Base-by-base conservation (phyloP, 345 rosid species). In the Ceriops zippeliana region DNA sequence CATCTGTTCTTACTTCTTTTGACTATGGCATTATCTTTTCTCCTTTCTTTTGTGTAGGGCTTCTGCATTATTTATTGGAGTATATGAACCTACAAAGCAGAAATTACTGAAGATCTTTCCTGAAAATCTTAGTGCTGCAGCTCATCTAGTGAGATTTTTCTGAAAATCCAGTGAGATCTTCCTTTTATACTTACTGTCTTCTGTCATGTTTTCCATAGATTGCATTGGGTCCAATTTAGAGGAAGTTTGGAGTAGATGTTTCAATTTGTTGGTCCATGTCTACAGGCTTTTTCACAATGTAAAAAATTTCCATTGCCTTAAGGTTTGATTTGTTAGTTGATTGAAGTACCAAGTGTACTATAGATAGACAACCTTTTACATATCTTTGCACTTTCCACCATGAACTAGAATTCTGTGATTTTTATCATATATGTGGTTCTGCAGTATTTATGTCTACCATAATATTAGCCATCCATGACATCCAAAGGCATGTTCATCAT, bases 61-160 rank as follows among this genome's bases (percentile, higher is more conserved):
- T 73, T 95, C 99, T 38, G 99, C 99, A 22, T 66, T 95, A 70
- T 95, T 91, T 84, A 80, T 95, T 32, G 99, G 99, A 71, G 92
- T 91, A 58, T 95, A 90, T 63, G 99, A 95, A 79, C 99, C 99
- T 52, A 72, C 92, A 69, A 91, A 95, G 81, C 96, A 88, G 86
- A 87, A 95, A 79, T 71, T 95, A 73, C 76, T 91, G 70, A 84
- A 77, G 81, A 83, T 73, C 22, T 76, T 95, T 58, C 97, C 99
- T 49, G 98, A 91, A 76, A 83, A 87, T 83, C 82, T 90, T 72
- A 88, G 93, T 34, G 97, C 98, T 58, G 71, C 84, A 68, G 99
- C 97, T 76, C 96, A 91, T 85, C 64, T 95, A 82, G 96, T 95
- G 77, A 61, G 72, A 47, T 73, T 77, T 49, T 59, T 62, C 4